Evolutionary conservation across 768 basidiomycete genomes (phyloP).

Genomic region (Trametopsis cervina): DNA sequence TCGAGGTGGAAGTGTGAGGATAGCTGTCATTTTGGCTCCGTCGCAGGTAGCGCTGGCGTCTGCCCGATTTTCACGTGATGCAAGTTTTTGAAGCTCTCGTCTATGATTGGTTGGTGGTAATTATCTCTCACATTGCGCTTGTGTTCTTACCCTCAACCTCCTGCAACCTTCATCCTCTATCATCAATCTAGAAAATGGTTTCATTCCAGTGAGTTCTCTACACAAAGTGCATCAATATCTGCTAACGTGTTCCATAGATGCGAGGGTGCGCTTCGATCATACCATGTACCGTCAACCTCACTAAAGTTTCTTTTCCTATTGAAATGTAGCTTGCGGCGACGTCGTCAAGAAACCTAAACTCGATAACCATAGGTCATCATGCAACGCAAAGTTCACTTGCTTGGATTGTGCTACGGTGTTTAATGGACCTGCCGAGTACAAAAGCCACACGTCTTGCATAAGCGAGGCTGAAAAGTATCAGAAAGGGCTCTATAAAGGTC

Average conservation of each 20-base stretch:
- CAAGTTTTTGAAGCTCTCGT: constrained; percentile 1
- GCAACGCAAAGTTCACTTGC: constrained; percentile 67
- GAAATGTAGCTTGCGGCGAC: constrained; percentile 60
- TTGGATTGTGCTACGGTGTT: constrained; percentile 89
- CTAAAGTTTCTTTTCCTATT: not conserved
- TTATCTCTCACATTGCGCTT: too few relatives aligned
- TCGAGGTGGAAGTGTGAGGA: not conserved
- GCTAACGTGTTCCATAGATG: constrained; percentile 39
- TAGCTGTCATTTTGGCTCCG: too few relatives aligned
- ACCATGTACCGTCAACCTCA: constrained; percentile 1
- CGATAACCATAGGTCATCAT: constrained; percentile 64
- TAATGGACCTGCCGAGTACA: constrained; percentile 67
- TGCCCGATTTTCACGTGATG: constrained; percentile 1
- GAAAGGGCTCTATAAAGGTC: constrained; percentile 77
- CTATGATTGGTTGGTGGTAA: constrained; percentile 2
- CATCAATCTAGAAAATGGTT: constrained; percentile 45
- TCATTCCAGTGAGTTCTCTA: constrained; percentile 59
- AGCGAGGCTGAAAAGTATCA: constrained; percentile 93
- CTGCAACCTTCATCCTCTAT: not conserved
- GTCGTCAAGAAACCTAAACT: constrained; percentile 93
- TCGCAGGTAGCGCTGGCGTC: not conserved
- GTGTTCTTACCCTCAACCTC: not conserved
- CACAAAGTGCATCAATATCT: not conserved
- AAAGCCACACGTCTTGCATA: constrained; percentile 77
- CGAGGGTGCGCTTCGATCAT: constrained; percentile 40